These are phyloP conservation scores for Cladosporium sp. DNA, from an alignment of 2,329 filamentous ascomycete species.

Conservation along the genomic window DNA sequence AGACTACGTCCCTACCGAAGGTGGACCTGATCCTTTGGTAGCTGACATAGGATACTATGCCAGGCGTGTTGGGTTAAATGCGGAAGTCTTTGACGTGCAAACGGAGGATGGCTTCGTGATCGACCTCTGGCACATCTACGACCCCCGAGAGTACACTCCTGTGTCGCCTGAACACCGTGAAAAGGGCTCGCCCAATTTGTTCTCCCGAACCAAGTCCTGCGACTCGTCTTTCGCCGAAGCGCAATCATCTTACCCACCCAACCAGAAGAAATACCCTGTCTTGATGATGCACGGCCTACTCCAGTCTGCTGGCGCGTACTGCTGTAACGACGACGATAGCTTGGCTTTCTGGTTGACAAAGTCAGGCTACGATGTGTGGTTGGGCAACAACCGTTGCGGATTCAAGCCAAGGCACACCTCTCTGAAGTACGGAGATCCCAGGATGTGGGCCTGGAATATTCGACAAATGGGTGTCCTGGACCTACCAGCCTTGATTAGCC, in stretches of 20 bases:
- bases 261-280: slow-evolving; percentile 67
- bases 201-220: slow-evolving; percentile 33
- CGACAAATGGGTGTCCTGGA: slow-evolving; percentile 90
- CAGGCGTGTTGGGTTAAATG: slow-evolving; percentile 77
- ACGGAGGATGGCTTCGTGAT: slow-evolving; percentile 94
- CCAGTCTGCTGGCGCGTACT: slow-evolving; percentile 84
- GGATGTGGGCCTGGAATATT: slow-evolving; percentile 98
- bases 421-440: slow-evolving; percentile 69
- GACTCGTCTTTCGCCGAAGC: slow-evolving; percentile 29
- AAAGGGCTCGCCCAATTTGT: slow-evolving; percentile 59
- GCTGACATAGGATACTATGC: slow-evolving; percentile 85
- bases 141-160: slow-evolving; percentile 66
- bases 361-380: slow-evolving; percentile 89
- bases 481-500: slow-evolving; percentile 72
- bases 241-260: slow-evolving; percentile 32
- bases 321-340: slow-evolving; percentile 82
- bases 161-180: slow-evolving; percentile 43
- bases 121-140: slow-evolving; percentile 82
- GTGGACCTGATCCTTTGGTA: slow-evolving; percentile 71
- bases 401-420: slow-evolving; percentile 72
- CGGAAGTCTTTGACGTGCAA: slow-evolving; percentile 77
- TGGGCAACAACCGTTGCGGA: slow-evolving; percentile 89
- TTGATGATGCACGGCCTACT: slow-evolving; percentile 84
- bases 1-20: slow-evolving; percentile 71
- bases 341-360: slow-evolving; percentile 91